These are phyloP conservation scores for Pugionium cornutum DNA, from an alignment of 345 rosid genomes.

Conservation along the genomic window DNA sequence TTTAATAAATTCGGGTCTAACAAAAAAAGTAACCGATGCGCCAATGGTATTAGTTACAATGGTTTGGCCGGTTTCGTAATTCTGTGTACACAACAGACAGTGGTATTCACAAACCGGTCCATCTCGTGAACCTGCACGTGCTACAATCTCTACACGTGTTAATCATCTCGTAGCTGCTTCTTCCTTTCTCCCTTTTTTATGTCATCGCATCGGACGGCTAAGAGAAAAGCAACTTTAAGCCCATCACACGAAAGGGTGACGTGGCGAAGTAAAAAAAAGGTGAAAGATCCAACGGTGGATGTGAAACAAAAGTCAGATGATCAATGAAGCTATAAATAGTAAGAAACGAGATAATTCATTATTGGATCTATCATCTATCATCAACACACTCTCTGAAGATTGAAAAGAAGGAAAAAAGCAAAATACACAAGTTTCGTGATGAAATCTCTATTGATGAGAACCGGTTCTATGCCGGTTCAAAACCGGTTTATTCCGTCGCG, in stretches of 20 bases:
- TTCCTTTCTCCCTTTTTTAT: slow-evolving; percentile 23
- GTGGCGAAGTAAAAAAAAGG: slow-evolving; percentile 15
- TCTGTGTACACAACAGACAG: slow-evolving; percentile 15
- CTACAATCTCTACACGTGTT: slow-evolving; percentile 41
- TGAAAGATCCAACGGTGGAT: slow-evolving; percentile 25
- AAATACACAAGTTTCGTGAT: slow-evolving; percentile 38
- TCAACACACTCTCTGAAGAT: slow-evolving; percentile 16
- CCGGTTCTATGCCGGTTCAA: slow-evolving; percentile 54
- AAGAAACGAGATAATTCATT: slow-evolving; percentile 3
- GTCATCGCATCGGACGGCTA: slow-evolving; percentile 52
- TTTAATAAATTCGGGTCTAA: background rate
- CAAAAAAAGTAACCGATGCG: background rate
- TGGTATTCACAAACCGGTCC: slow-evolving; percentile 19
- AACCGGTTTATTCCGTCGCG: slow-evolving; percentile 37
- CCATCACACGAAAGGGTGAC: slow-evolving; percentile 12
- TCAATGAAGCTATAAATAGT: slow-evolving; percentile 29
- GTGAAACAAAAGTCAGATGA: slow-evolving; percentile 9
- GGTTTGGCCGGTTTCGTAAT: slow-evolving; percentile 14
- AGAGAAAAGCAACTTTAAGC: background rate
- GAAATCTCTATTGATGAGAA: slow-evolving; percentile 56
- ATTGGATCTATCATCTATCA: background rate
- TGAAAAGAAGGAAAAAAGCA: background rate
- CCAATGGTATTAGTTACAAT: slow-evolving; percentile 23
- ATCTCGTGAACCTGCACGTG: slow-evolving; percentile 45
- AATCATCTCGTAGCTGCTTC: slow-evolving; percentile 30